These are phyloP conservation scores for Fibroporia radiculosa DNA, from an alignment of 768 basidiomycete species.

Conservation along the genomic window DNA sequence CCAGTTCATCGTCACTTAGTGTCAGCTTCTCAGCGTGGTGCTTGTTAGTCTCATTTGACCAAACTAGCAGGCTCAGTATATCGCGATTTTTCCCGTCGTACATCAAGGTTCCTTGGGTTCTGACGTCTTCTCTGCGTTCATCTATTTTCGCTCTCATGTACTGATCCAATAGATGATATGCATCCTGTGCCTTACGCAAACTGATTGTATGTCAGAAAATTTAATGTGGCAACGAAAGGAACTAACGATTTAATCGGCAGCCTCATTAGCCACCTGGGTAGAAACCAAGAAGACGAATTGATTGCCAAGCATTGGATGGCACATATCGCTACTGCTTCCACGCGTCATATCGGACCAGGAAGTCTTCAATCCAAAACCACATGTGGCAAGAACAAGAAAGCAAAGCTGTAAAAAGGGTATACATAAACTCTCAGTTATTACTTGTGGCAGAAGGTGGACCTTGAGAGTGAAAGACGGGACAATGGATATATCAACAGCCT, in stretches of 20 bases:
- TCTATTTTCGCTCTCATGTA: slow-evolving; percentile 8
- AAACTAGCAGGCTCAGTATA: slow-evolving; percentile 12
- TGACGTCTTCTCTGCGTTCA: slow-evolving; percentile 9
- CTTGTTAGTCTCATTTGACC: slow-evolving; percentile 9
- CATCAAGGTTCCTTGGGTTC: not conserved
- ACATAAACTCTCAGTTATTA: not conserved
- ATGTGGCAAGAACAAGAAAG: slow-evolving; percentile 13
- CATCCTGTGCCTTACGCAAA: not conserved
- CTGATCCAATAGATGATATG: not conserved
- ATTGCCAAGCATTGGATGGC: not conserved
- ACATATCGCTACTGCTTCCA: slow-evolving; percentile 3
- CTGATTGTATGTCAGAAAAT: no score
- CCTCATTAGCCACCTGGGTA: not conserved
- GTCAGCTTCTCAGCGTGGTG: slow-evolving; percentile 4
- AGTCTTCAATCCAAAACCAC: slow-evolving; percentile 13
- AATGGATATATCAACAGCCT: slow-evolving; percentile 1
- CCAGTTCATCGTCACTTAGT: not conserved
- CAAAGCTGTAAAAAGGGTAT: slow-evolving; percentile 4
- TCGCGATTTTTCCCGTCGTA: slow-evolving; percentile 2
- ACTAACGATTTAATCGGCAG: not conserved
- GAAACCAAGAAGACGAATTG: not conserved
- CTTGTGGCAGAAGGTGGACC: not conserved
- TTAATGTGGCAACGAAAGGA: no score
- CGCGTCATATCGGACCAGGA: slow-evolving; percentile 7
- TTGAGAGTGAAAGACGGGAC: slow-evolving; percentile 13